Evolutionary conservation across 164 flowering plant genomes (phyloP), one percentile per base, ranked within the genome.

Genomic region (Berberis thunbergii): DNA sequence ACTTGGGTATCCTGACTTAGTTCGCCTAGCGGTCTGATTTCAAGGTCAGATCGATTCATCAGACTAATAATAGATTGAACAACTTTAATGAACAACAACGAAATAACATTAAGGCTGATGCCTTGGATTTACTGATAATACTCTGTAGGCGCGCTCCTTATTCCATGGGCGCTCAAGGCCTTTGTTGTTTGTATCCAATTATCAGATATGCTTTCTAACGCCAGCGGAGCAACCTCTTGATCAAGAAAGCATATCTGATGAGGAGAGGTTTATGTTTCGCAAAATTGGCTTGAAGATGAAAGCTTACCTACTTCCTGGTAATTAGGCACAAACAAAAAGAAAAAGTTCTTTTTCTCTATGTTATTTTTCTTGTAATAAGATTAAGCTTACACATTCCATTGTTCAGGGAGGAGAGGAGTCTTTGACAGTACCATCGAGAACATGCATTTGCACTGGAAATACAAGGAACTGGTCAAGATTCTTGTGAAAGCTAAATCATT

Each of bases 361-460:
- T 55, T 39, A 6, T 1, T 3, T 2, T 26, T 43, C 43, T 11
- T 1, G 9, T 40, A 45, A 45, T 11, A n/a, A 39, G 64, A 8
- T 53, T 12, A 56, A 52, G 60, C 58, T 9, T n/a, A 1, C 71
- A 12, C 57, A 56, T 59, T 63, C 59, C 59, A 65, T 72, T 60
- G 64, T 80, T 75, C 85, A 94, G 99, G 99, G 61, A 81, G 96
- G 67, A 91, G 99, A 44, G 97, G 96, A 70, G 90, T 94, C 68
- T 94, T 94, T 77, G 96, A 84, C 72, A 97, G 97, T 62, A 88
- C 97, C 45, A 85, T 94, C 71, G 96, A 94, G 81, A 94, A 91
- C 74, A 86, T 94, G 95, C 97, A 94, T 75, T 77, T 91, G 77
- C 97, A 94, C 66, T 94, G 99, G 99, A 94, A 94, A 70, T 94